Evolutionary conservation across 2,329 filamentous ascomycete genomes (phyloP).

Genomic region (Phaeoacremonium minimum): DNA sequence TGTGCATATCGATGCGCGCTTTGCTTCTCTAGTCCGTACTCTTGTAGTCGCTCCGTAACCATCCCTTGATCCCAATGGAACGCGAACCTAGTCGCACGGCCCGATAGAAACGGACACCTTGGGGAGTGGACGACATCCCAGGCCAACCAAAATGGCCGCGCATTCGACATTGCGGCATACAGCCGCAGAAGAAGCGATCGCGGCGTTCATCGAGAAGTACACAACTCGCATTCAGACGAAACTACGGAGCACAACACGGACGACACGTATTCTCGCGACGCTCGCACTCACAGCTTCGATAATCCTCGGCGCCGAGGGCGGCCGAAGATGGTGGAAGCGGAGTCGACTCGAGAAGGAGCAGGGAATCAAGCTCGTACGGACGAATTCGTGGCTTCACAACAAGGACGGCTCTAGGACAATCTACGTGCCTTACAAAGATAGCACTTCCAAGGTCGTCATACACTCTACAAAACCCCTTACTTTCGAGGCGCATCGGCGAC

Average conservation of each 20-base stretch:
- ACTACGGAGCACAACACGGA: constrained; percentile 62
- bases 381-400: constrained; percentile 88
- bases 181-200: constrained; percentile 62
- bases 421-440: constrained; percentile 86
- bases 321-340: constrained; percentile 71
- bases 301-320: constrained; percentile 72
- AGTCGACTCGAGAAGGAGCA: constrained; percentile 75
- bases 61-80: constrained; percentile 1
- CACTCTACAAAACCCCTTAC: constrained; percentile 86
- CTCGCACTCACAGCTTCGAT: constrained; percentile 74
- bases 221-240: constrained; percentile 44
- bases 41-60: no score
- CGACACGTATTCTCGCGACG: constrained; percentile 70
- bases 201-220: constrained; percentile 60
- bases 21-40: no score
- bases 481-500: constrained; percentile 89
- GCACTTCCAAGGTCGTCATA: constrained; percentile 88
- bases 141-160: constrained; percentile 61
- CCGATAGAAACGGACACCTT: no score
- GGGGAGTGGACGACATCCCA: background rate
- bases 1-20: no score
- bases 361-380: constrained; percentile 74
- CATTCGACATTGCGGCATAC: constrained; percentile 77
- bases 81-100: background rate
- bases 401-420: constrained; percentile 95